These are phyloP conservation scores for Rosa hybrid DNA, from an alignment of 331 rosid species.

Conservation along the genomic window DNA sequence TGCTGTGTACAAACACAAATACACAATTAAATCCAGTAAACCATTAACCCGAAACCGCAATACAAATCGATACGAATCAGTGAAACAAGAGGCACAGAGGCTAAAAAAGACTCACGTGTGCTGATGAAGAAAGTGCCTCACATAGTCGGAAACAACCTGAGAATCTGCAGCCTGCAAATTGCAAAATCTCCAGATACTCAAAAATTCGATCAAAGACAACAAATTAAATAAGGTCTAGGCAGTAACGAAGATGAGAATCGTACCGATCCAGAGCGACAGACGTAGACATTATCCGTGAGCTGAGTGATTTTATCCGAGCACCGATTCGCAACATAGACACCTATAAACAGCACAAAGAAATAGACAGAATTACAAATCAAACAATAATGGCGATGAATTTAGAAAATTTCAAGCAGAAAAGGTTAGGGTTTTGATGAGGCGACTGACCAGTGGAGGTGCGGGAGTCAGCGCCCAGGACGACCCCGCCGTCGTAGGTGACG, in stretches of 20 bases:
- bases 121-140: constrained; percentile 88
- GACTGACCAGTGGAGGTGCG: constrained; percentile 91
- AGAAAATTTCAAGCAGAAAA: background rate
- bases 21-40: background rate
- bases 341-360: constrained; percentile 29
- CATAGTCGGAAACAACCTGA: constrained; percentile 88
- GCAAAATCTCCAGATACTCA: background rate
- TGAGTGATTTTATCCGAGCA: constrained; percentile 91
- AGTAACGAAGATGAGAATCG: constrained; percentile 11
- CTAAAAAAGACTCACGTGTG: constrained; percentile 64
- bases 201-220: constrained; percentile 12
- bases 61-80: too few species aligned
- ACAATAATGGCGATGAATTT: background rate
- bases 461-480: constrained; percentile 94
- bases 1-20: constrained; percentile 40
- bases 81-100: background rate
- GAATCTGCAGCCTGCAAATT: constrained; percentile 92
- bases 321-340: constrained; percentile 89
- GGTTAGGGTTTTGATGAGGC: background rate
- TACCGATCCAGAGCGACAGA: constrained; percentile 99
- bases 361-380: background rate
- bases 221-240: background rate
- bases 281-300: constrained; percentile 93
- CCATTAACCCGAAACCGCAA: background rate
- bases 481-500: constrained; percentile 92